Conservation (phyloP, 2,329 filamentous ascomycete species). For the Epicoccum nigrum region DNA sequence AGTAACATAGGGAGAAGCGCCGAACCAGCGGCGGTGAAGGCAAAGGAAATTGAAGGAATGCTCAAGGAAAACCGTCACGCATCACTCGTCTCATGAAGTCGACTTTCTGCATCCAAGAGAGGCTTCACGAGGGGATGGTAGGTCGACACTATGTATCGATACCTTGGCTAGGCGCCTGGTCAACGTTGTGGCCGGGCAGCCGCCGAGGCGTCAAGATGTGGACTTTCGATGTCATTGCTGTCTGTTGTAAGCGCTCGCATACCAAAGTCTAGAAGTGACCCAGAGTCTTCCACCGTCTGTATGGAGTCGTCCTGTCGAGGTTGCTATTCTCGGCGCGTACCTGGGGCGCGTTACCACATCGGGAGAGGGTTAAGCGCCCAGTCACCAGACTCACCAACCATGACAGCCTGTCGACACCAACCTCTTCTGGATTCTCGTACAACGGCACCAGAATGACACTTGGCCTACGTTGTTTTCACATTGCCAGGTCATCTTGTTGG, state of each 20-base stretch:
- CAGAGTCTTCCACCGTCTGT: slow-evolving; percentile 31
- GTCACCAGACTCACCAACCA: slow-evolving; percentile 25
- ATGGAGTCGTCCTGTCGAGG: slow-evolving; percentile 38
- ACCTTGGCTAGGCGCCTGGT: slow-evolving; percentile 38
- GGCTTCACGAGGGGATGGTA: slow-evolving; percentile 33
- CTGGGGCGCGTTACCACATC: slow-evolving; percentile 30
- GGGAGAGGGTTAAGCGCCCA: slow-evolving; percentile 37
- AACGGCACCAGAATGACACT: slow-evolving; percentile 35
- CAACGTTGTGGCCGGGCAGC: slow-evolving; percentile 39
- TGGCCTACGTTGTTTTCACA: slow-evolving; percentile 40
- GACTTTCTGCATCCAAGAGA: slow-evolving; percentile 35
- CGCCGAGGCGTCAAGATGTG: slow-evolving; percentile 45
- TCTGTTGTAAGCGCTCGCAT: slow-evolving; percentile 44
- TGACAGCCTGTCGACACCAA: slow-evolving; percentile 29
- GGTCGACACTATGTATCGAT: slow-evolving; percentile 46
- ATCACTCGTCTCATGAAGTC: slow-evolving; percentile 42
- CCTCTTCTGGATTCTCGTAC: slow-evolving; percentile 25
- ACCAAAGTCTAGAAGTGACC: slow-evolving; percentile 24
- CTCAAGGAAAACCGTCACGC: slow-evolving; percentile 47
- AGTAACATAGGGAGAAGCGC: slow-evolving; percentile 44
- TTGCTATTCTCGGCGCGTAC: slow-evolving; percentile 41
- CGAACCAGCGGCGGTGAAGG: slow-evolving; percentile 44
- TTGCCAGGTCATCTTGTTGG: slow-evolving; percentile 20
- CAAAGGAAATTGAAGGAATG: slow-evolving; percentile 45
- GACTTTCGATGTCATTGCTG: slow-evolving; percentile 34